These are phyloP conservation scores for Metschnikowia drakensbergensis DNA, from an alignment of 805 yeast genomes.

Conservation along the genomic window DNA sequence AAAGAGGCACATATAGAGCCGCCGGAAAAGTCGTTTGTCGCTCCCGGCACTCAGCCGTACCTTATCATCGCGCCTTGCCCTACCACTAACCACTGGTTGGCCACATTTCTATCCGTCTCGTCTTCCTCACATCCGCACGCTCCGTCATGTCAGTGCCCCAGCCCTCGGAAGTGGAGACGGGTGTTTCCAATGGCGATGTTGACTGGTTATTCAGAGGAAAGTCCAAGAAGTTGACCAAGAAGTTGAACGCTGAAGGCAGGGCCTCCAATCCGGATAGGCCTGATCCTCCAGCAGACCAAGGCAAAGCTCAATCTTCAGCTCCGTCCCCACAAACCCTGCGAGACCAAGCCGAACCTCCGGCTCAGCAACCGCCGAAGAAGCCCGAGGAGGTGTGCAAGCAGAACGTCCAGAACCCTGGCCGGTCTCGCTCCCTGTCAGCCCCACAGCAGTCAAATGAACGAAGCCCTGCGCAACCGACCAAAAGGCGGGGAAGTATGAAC, in stretches of 20 bases:
- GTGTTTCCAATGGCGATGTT: slow-evolving; percentile 71
- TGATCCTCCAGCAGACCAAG: not conserved
- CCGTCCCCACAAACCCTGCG: not conserved
- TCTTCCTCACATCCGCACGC: not conserved
- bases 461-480: slow-evolving; percentile 4
- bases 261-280: slow-evolving; percentile 6
- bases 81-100: too few relatives aligned
- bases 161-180: slow-evolving; percentile 32
- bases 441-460: slow-evolving; percentile 12
- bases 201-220: slow-evolving; percentile 86
- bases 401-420: slow-evolving; percentile 1
- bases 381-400: not conserved
- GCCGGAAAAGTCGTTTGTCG: too few relatives aligned
- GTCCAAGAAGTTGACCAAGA: slow-evolving; percentile 52
- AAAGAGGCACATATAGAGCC: not conserved
- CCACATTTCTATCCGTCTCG: too few relatives aligned
- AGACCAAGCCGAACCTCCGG: not conserved
- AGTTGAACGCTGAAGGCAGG: slow-evolving; percentile 24
- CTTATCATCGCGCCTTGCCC: too few relatives aligned
- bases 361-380: not conserved
- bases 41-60: too few relatives aligned
- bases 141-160: slow-evolving; percentile 12
- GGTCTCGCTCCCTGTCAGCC: slow-evolving; percentile 26
- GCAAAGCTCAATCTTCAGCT: not conserved
- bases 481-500: slow-evolving; percentile 13